phyloP scores from a whole-genome alignment of 2,329 filamentous ascomycete genomes.

The Colletotrichum chrysophilum region DNA sequence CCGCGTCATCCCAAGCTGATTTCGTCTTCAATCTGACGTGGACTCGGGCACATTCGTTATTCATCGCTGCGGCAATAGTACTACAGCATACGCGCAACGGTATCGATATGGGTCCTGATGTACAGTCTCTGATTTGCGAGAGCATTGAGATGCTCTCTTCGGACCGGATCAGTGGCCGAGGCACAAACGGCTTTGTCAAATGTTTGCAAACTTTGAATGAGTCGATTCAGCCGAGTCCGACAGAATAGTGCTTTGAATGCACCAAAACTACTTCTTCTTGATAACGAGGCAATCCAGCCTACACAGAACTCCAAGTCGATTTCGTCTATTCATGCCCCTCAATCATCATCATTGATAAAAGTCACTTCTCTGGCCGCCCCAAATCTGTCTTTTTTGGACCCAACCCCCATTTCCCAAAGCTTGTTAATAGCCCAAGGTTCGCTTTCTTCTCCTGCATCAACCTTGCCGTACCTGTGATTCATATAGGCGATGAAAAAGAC shows the following conservation, averaged over 20 bases:
- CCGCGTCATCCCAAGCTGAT: neutral
- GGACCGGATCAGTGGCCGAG: neutral
- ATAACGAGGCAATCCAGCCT: no score
- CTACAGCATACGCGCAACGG: neutral
- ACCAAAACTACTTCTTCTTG: no score
- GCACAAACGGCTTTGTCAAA: no score
- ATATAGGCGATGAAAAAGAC: neutral
- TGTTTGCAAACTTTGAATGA: no score
- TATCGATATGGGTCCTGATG: neutral
- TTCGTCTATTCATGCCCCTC: no score
- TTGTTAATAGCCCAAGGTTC: neutral
- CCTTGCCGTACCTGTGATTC: neutral
- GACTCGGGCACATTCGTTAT: neutral
- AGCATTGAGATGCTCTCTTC: neutral
- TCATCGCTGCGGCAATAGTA: neutral
- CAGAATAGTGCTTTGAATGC: no score
- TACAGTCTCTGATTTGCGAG: neutral
- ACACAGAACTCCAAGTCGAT: no score
- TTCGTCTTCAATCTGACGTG: neutral
- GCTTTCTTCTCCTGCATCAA: neutral
- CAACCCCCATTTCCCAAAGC: no score
- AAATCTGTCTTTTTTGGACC: no score
- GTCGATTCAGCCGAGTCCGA: no score
- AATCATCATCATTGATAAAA: no score
- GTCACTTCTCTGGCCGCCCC: no score